These are phyloP conservation scores for Phanerochaete carnosa DNA, from an alignment of 768 basidiomycete genomes.

Conservation along the genomic window DNA sequence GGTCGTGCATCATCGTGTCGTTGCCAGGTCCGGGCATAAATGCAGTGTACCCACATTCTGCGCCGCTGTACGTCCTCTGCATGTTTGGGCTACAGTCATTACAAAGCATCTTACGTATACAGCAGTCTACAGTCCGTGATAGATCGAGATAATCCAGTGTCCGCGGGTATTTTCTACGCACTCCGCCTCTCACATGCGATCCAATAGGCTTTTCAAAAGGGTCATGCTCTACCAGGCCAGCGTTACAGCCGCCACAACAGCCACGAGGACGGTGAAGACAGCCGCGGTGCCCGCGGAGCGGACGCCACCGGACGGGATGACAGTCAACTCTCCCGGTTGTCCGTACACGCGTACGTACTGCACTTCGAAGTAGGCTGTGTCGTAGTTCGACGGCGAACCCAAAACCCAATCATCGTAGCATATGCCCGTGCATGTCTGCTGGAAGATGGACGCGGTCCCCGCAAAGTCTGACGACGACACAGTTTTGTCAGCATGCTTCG, in stretches of 20 bases:
- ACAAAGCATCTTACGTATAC: background rate
- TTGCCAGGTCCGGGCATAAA: too few species aligned
- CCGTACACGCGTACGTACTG: slow-evolving; percentile 27
- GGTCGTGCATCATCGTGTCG: too few species aligned
- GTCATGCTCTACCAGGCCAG: background rate
- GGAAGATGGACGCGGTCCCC: slow-evolving; percentile 48
- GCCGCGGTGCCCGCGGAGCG: slow-evolving; percentile 14
- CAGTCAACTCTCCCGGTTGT: slow-evolving; percentile 23
- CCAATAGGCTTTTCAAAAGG: background rate
- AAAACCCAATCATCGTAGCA: slow-evolving; percentile 74
- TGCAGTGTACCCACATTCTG: too few species aligned
- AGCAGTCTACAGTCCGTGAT: background rate
- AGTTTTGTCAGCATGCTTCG: background rate
- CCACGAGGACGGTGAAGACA: background rate
- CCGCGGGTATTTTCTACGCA: background rate
- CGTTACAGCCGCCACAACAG: background rate
- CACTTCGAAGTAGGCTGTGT: slow-evolving; percentile 72
- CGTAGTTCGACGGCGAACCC: slow-evolving; percentile 57
- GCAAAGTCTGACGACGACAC: slow-evolving; percentile 33
- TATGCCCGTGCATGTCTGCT: slow-evolving; percentile 57
- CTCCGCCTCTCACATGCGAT: background rate
- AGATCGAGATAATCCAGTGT: background rate
- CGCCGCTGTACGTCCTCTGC: background rate
- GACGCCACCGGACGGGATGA: slow-evolving; percentile 15
- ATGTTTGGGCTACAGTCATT: background rate